Evolutionary conservation across 2,329 filamentous ascomycete genomes (phyloP).

Genomic region (Tolypocladium nubicola): DNA sequence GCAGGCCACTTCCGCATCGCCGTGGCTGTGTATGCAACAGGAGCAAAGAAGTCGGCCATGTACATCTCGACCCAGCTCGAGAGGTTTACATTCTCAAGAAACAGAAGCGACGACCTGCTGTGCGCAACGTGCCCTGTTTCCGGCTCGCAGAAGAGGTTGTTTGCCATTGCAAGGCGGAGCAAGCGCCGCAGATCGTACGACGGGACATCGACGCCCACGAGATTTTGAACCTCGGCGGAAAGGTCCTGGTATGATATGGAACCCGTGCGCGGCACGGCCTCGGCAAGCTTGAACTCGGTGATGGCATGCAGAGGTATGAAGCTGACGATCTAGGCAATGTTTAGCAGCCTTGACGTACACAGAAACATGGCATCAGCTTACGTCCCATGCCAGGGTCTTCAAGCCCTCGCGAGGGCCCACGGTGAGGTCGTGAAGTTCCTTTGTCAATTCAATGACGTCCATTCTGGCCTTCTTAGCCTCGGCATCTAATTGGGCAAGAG

Average conservation of each 20-base stretch:
- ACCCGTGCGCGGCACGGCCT: slow-evolving; percentile 15
- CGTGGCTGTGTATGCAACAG: slow-evolving; percentile 17
- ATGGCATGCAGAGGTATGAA: slow-evolving; percentile 19
- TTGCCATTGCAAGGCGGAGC: slow-evolving; percentile 26
- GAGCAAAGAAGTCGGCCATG: slow-evolving; percentile 17
- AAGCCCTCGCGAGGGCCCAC: slow-evolving; percentile 11
- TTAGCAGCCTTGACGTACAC: not conserved
- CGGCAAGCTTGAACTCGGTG: slow-evolving; percentile 18
- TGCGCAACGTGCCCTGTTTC: slow-evolving; percentile 25
- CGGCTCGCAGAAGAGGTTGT: slow-evolving; percentile 28
- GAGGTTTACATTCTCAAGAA: slow-evolving; percentile 16
- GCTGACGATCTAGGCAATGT: slow-evolving; percentile 11
- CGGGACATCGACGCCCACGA: slow-evolving; percentile 24
- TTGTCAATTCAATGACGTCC: slow-evolving; percentile 10
- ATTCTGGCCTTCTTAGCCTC: slow-evolving; percentile 6
- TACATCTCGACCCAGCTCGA: slow-evolving; percentile 20
- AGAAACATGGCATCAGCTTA: slow-evolving; percentile 5
- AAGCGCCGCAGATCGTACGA: slow-evolving; percentile 21
- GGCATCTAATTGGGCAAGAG: slow-evolving; percentile 2
- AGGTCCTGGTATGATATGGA: slow-evolving; percentile 17
- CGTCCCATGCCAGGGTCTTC: slow-evolving; percentile 16
- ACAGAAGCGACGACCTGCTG: slow-evolving; percentile 20
- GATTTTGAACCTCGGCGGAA: slow-evolving; percentile 14
- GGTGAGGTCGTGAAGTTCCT: slow-evolving; percentile 11
- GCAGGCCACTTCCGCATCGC: slow-evolving; percentile 25